Conservation (phyloP, 768 basidiomycete genomes). For the Mycena chlorophos region DNA sequence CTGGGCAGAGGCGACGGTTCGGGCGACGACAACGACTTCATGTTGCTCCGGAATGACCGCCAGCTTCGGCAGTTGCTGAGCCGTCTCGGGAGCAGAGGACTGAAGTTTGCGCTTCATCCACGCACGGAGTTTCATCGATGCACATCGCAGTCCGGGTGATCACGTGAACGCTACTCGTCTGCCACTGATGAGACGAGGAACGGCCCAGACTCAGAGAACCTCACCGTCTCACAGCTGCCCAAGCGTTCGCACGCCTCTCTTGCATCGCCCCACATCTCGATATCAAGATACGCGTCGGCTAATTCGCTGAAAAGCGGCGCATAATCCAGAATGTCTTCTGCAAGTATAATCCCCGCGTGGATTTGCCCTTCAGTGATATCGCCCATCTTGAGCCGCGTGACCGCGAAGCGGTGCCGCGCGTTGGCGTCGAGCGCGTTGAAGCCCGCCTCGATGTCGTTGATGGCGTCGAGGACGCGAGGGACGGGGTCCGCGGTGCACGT, state of each 20-base stretch:
- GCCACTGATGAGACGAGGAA: neutral
- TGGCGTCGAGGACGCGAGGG: slow-evolving; percentile 33
- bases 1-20: neutral
- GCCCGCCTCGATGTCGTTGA: slow-evolving; percentile 53
- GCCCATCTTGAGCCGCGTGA: slow-evolving; percentile 79
- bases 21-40: neutral
- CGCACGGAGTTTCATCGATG: slow-evolving; percentile 58
- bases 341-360: slow-evolving; percentile 72
- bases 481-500: slow-evolving; percentile 86
- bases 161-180: slow-evolving; percentile 76
- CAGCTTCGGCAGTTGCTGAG: slow-evolving; percentile 32
- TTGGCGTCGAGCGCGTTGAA: slow-evolving; percentile 69
- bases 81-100: slow-evolving; percentile 23
- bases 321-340: slow-evolving; percentile 74
- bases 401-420: slow-evolving; percentile 78
- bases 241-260: slow-evolving; percentile 77
- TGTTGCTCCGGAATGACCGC: slow-evolving; percentile 30
- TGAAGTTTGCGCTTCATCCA: slow-evolving; percentile 66
- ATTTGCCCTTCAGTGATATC: slow-evolving; percentile 81
- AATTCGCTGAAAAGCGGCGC: slow-evolving; percentile 79
- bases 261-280: slow-evolving; percentile 76
- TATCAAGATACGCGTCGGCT: slow-evolving; percentile 80
- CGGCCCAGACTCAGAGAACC: slow-evolving; percentile 24
- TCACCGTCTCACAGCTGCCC: slow-evolving; percentile 70
- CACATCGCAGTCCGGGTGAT: slow-evolving; percentile 81